These are phyloP conservation scores for Poronia punctata DNA, from an alignment of 495 filamentous ascomycete species.

Conservation along the genomic window DNA sequence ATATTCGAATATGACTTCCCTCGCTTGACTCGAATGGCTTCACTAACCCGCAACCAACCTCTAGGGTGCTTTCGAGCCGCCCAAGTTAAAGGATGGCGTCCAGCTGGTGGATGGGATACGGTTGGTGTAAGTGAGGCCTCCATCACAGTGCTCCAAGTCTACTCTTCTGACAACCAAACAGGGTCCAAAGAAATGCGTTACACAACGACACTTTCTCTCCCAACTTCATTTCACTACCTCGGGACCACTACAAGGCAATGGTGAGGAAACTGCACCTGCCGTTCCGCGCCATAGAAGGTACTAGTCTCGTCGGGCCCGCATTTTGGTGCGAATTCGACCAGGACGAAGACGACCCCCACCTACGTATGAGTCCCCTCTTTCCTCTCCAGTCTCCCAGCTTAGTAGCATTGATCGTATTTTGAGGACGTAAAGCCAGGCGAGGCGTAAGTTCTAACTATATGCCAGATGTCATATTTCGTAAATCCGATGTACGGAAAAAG, in stretches of 20 bases:
- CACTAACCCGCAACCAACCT: too few relatives aligned
- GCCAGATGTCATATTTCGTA: slow-evolving; percentile 48
- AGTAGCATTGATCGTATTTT: neutral
- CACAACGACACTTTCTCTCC: slow-evolving; percentile 47
- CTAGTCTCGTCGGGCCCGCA: slow-evolving; percentile 46
- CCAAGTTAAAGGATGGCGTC: slow-evolving; percentile 33
- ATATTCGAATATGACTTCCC: too few relatives aligned
- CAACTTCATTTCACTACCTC: slow-evolving; percentile 35
- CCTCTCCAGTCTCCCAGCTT: neutral
- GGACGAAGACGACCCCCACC: slow-evolving; percentile 42
- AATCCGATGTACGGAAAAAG: slow-evolving; percentile 52
- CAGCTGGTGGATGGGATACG: slow-evolving; percentile 37
- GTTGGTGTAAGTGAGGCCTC: slow-evolving; percentile 37
- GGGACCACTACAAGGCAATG: slow-evolving; percentile 31
- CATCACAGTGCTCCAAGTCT: neutral
- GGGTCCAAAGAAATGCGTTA: slow-evolving; percentile 44
- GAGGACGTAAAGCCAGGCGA: neutral
- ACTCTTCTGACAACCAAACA: slow-evolving; percentile 16
- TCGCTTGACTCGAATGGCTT: too few relatives aligned
- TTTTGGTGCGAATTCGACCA: slow-evolving; percentile 50
- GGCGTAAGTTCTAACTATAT: neutral
- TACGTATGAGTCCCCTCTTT: slow-evolving; percentile 32
- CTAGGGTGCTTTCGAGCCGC: slow-evolving; percentile 44
- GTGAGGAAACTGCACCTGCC: slow-evolving; percentile 37
- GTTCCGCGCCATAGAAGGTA: slow-evolving; percentile 44